Conservation (phyloP, 2,329 filamentous ascomycete species). For the Monosporascus sp. region DNA sequence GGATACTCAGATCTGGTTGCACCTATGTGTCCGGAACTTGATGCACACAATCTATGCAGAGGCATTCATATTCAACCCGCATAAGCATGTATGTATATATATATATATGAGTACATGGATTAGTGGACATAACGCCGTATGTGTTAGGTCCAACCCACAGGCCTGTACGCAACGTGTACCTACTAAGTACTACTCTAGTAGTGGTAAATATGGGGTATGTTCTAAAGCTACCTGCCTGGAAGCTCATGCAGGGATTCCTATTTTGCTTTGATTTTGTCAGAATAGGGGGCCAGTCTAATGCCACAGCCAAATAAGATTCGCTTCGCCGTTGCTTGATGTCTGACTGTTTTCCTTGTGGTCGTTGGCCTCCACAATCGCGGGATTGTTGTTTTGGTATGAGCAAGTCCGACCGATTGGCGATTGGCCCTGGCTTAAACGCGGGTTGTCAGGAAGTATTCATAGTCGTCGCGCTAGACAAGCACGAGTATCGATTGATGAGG, state of each 20-base stretch:
- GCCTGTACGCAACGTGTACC: not conserved
- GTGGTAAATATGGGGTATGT: too few relatives aligned
- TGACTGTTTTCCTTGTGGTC: constrained; percentile 10
- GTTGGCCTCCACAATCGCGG: constrained; percentile 19
- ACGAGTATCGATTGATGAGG: not conserved
- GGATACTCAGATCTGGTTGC: too few relatives aligned
- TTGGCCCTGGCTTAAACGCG: constrained; percentile 9
- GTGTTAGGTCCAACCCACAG: not conserved
- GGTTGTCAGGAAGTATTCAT: constrained; percentile 13
- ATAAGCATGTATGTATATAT: too few relatives aligned
- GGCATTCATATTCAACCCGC: too few relatives aligned
- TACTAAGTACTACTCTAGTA: too few relatives aligned
- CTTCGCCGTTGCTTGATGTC: not conserved
- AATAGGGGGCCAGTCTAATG: not conserved
- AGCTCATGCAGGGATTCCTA: not conserved
- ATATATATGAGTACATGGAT: too few relatives aligned
- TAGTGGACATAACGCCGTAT: not conserved
- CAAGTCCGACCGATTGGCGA: constrained; percentile 9
- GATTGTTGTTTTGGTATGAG: constrained; percentile 17
- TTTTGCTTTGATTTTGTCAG: not conserved
- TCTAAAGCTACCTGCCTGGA: not conserved
- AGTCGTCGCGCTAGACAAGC: constrained; percentile 12
- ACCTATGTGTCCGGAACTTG: too few relatives aligned
- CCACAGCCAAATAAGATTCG: not conserved
- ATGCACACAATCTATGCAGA: too few relatives aligned